Conservation (phyloP, 148 eudicot species). For the Vaccinium darrowii region DNA sequence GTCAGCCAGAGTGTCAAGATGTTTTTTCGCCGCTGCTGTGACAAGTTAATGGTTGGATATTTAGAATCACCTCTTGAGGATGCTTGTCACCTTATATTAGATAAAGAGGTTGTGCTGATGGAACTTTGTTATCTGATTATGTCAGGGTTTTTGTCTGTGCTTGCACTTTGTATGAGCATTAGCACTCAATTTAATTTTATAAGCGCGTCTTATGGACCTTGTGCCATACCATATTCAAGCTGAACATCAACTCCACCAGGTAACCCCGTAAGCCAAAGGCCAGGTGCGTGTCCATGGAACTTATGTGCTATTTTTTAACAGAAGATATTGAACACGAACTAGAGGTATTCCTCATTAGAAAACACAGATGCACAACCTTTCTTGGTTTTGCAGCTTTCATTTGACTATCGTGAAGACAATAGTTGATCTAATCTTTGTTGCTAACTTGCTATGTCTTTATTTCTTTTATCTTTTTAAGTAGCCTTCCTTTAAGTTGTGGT, state of each 20-base stretch:
- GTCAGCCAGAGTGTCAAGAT: slow-evolving; percentile 1
- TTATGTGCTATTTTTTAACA: background rate
- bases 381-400: background rate
- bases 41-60: background rate
- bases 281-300: background rate
- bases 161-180: background rate
- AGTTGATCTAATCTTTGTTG: background rate
- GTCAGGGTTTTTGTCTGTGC: background rate
- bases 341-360: background rate
- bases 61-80: background rate
- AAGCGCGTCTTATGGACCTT: slow-evolving; percentile 6
- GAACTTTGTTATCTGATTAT: background rate
- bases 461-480: background rate
- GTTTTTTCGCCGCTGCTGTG: background rate
- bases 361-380: background rate
- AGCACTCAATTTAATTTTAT: slow-evolving; percentile 9
- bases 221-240: background rate
- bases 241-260: background rate
- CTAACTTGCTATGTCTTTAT: background rate
- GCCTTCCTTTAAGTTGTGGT: background rate
- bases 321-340: background rate
- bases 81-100: background rate
- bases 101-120: background rate
- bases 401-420: background rate
- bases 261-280: slow-evolving; percentile 9